Evolutionary conservation across 1,139 yeast species (phyloP).

Genomic region (Geotrichum restrictum): DNA sequence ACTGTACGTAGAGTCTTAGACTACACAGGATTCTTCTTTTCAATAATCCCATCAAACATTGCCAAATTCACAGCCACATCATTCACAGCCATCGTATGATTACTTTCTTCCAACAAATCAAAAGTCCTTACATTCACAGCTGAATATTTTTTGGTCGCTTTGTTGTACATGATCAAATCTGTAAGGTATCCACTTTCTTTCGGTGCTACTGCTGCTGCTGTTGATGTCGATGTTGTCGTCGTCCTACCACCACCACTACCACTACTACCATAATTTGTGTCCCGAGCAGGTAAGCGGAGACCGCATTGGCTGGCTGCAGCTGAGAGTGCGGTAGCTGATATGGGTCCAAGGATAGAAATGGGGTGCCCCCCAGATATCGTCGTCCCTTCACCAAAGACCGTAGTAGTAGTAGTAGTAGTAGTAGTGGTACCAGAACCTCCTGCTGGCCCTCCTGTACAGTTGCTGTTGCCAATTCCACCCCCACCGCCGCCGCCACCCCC

Average conservation of each 20-base stretch:
- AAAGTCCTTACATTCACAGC: slow-evolving; percentile 47
- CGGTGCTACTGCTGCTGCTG: neutral
- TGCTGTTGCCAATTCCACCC: no score
- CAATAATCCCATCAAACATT: slow-evolving; percentile 68
- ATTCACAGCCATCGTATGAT: slow-evolving; percentile 49
- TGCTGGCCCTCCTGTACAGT: no score
- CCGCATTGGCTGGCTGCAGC: slow-evolving; percentile 7
- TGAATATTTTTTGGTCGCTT: slow-evolving; percentile 34
- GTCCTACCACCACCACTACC: neutral
- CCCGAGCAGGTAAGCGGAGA: no score
- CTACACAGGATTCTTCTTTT: slow-evolving; percentile 56
- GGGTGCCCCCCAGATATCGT: no score
- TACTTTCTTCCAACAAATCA: slow-evolving; percentile 68
- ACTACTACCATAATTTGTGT: neutral
- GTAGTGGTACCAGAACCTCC: neutral
- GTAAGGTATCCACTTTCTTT: slow-evolving; percentile 27
- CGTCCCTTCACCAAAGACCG: no score
- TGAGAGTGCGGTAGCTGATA: slow-evolving; percentile 12
- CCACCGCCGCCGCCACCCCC: no score
- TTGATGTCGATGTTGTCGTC: no score
- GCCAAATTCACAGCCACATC: slow-evolving; percentile 70
- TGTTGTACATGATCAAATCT: slow-evolving; percentile 39
- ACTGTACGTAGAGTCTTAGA: neutral
- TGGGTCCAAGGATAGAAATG: neutral
- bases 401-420: neutral